A percentile compares a stretch with the other conserved stretches of the same genome.
Conservation (phyloP, 2,329 filamentous ascomycete genomes). For the Stachybotrys echinatus region DNA sequence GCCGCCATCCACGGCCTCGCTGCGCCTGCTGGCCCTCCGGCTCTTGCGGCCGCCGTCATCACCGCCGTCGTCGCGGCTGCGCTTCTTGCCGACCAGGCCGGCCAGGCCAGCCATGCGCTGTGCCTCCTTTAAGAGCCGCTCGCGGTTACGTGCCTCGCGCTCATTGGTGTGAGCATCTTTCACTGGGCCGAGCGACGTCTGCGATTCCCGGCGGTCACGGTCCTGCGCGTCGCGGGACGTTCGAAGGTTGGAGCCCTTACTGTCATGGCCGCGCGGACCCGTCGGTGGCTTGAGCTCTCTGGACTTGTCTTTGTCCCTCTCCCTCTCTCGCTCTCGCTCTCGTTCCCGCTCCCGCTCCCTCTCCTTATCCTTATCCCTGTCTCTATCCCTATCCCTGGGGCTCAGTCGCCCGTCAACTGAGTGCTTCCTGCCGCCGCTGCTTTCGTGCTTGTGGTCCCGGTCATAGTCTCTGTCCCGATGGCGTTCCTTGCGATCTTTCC, state of each 20-base stretch:
- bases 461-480: constrained; percentile 31
- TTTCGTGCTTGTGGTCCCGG: constrained; percentile 22
- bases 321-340: not conserved
- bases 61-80: constrained; percentile 39
- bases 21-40: constrained; percentile 39
- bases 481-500: constrained; percentile 34
- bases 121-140: constrained; percentile 63
- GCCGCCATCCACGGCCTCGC: constrained; percentile 40
- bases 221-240: not conserved
- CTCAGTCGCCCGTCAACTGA: constrained; percentile 13
- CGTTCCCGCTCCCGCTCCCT: not conserved
- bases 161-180: constrained; percentile 65
- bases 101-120: constrained; percentile 56
- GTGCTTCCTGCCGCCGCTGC: constrained; percentile 23
- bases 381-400: not conserved
- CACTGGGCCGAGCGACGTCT: constrained; percentile 21
- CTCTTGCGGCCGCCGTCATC: constrained; percentile 34
- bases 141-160: constrained; percentile 60
- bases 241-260: constrained; percentile 24
- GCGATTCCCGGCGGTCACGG: constrained; percentile 27
- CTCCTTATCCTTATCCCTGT: not conserved
- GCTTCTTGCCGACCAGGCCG: constrained; percentile 39
- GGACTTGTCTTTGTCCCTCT: not conserved
- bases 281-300: constrained; percentile 10
- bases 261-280: constrained; percentile 33